These are phyloP conservation scores for Pyronema domesticum DNA, from an alignment of 495 filamentous ascomycete species.

Conservation along the genomic window DNA sequence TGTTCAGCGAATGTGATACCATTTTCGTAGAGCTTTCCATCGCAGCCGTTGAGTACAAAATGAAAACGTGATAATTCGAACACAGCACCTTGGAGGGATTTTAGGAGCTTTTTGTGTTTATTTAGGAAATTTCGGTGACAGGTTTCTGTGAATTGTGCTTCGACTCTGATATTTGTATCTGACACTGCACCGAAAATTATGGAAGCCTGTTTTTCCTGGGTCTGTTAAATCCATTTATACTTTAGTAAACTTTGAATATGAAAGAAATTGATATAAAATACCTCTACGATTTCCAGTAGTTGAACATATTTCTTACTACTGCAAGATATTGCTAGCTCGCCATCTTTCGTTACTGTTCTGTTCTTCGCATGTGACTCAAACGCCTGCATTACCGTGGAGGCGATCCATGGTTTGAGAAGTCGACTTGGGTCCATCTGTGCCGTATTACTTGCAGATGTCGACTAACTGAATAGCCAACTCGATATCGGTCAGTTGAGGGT, in stretches of 20 bases:
- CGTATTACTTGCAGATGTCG: too few relatives aligned
- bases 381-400: not conserved
- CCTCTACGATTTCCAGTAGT: not conserved
- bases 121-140: not conserved
- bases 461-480: too few relatives aligned
- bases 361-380: not conserved
- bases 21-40: not conserved
- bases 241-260: not conserved
- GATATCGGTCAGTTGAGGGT: too few relatives aligned
- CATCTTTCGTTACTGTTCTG: not conserved
- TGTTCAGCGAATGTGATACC: conserved; percentile 6
- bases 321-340: not conserved
- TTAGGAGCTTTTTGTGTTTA: not conserved
- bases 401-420: not conserved
- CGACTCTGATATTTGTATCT: not conserved
- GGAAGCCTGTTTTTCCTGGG: not conserved
- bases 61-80: not conserved
- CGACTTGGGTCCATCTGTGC: too few relatives aligned
- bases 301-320: not conserved
- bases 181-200: not conserved
- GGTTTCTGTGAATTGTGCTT: not conserved
- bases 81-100: not conserved
- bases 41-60: not conserved
- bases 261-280: not conserved
- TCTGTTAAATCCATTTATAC: not conserved